Percentiles rank a stretch among this genome's conserved stretches.
phyloP scores from a whole-genome alignment of 2,329 filamentous ascomycete genomes.

The Penicillium expansum region DNA sequence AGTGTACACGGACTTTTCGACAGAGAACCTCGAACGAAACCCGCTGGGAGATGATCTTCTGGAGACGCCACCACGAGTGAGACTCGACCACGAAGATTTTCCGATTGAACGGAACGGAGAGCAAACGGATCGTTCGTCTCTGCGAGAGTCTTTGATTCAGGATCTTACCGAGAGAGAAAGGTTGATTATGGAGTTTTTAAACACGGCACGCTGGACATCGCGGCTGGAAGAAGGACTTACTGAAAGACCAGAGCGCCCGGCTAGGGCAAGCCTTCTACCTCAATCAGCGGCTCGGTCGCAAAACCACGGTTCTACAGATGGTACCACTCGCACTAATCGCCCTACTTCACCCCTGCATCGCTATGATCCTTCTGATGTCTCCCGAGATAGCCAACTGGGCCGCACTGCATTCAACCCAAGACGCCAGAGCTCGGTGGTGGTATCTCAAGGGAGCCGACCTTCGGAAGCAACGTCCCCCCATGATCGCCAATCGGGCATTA shows the following conservation, averaged over 20 bases:
- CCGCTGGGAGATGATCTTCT: slow-evolving; percentile 26
- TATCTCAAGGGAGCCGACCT: slow-evolving; percentile 37
- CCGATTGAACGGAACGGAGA: slow-evolving; percentile 19
- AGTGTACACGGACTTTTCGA: slow-evolving; percentile 32
- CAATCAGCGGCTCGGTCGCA: slow-evolving; percentile 28
- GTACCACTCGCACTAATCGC: slow-evolving; percentile 30
- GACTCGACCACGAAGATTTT: slow-evolving; percentile 28
- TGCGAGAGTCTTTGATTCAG: slow-evolving; percentile 38
- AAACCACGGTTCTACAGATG: slow-evolving; percentile 32
- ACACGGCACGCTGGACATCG: slow-evolving; percentile 41
- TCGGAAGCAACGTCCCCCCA: slow-evolving; percentile 24
- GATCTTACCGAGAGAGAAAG: slow-evolving; percentile 44
- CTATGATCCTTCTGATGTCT: slow-evolving; percentile 30
- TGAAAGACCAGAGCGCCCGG: slow-evolving; percentile 31
- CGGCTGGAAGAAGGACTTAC: slow-evolving; percentile 32
- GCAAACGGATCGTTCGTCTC: slow-evolving; percentile 26
- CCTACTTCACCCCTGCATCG: slow-evolving; percentile 34
- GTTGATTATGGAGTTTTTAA: slow-evolving; percentile 44
- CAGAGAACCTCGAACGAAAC: slow-evolving; percentile 26
- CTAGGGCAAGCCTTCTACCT: slow-evolving; percentile 29
- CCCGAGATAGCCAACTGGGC: slow-evolving; percentile 31
- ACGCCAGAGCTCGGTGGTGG: slow-evolving; percentile 41
- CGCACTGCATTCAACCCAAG: slow-evolving; percentile 33
- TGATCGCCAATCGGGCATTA: slow-evolving; percentile 35
- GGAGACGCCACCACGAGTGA: slow-evolving; percentile 23